Conservation (phyloP, 2,329 filamentous ascomycete genomes). For the Aureobasidium sp. region DNA sequence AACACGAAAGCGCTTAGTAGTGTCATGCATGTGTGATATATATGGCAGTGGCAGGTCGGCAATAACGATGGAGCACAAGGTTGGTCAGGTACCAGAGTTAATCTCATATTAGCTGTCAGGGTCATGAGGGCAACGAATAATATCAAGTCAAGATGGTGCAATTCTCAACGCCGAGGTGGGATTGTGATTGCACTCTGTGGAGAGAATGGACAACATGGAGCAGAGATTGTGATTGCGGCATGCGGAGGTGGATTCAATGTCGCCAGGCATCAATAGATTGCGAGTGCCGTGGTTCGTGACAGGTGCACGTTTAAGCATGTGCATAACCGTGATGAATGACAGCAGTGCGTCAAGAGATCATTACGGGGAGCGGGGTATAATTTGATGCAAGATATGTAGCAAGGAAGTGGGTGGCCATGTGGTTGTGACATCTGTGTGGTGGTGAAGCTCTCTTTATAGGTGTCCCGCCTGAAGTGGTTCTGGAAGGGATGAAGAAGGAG, state of each 20-base stretch:
- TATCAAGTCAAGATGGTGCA: background rate
- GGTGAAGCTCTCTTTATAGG: background rate
- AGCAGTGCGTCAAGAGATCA: background rate
- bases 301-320: slow-evolving; percentile 1
- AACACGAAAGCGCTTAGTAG: background rate
- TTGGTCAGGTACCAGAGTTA: too few relatives aligned
- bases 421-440: background rate
- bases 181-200: background rate
- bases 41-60: background rate
- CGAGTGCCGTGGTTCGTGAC: background rate
- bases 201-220: background rate
- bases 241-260: background rate
- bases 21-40: slow-evolving; percentile 4
- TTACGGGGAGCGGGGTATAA: slow-evolving; percentile 1
- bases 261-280: background rate
- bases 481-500: background rate
- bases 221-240: background rate
- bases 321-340: background rate
- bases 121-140: background rate
- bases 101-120: background rate
- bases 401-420: background rate
- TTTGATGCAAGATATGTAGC: background rate
- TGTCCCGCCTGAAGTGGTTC: background rate
- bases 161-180: background rate
- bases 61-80: too few relatives aligned